Percentiles rank a stretch among this genome's conserved stretches.
Evolutionary conservation across 225 moss, liverwort and hornwort species (phyloP).

Genomic region (Polytrichum formosum): DNA sequence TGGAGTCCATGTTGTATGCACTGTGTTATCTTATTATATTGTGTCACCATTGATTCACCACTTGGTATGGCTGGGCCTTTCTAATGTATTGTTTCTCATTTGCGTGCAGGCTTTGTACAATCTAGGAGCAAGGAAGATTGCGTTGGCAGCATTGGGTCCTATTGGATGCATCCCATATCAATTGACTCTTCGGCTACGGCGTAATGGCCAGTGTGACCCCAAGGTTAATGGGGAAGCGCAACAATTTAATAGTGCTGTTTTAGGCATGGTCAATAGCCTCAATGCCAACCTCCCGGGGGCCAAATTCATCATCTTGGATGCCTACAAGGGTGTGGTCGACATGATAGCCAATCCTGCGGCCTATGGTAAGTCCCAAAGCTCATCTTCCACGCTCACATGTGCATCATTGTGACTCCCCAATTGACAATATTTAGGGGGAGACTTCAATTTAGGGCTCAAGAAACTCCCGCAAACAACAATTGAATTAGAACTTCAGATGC

Average conservation of each 20-base stretch:
- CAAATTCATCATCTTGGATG: constrained; percentile 38
- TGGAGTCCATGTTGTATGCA: too few species aligned
- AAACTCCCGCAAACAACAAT: too few species aligned
- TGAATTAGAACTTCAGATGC: too few species aligned
- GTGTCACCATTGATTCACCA: too few species aligned
- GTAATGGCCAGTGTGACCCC: constrained; percentile 48
- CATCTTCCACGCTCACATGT: too few species aligned
- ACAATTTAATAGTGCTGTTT: constrained; percentile 44
- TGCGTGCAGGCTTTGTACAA: constrained; percentile 43
- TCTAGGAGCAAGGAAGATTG: constrained; percentile 49
- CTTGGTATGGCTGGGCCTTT: too few species aligned
- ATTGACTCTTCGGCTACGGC: constrained; percentile 20
- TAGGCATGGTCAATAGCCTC: constrained; percentile 17
- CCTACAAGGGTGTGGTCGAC: constrained; percentile 37
- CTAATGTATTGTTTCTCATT: too few species aligned
- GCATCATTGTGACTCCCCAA: too few species aligned
- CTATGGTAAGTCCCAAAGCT: constrained; percentile 34
- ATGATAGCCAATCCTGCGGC: constrained; percentile 27
- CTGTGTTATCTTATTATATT: too few species aligned
- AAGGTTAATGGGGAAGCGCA: constrained; percentile 38
- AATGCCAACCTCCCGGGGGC: constrained; percentile 38
- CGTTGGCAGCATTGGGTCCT: constrained; percentile 50
- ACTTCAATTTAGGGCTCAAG: too few species aligned
- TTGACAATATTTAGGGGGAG: too few species aligned
- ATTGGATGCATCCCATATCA: constrained; percentile 68